A percentile compares a stretch with the other conserved stretches of the same genome.
Conservation (phyloP, 306 rosid species). For the Cucurbita ficifolia region DNA sequence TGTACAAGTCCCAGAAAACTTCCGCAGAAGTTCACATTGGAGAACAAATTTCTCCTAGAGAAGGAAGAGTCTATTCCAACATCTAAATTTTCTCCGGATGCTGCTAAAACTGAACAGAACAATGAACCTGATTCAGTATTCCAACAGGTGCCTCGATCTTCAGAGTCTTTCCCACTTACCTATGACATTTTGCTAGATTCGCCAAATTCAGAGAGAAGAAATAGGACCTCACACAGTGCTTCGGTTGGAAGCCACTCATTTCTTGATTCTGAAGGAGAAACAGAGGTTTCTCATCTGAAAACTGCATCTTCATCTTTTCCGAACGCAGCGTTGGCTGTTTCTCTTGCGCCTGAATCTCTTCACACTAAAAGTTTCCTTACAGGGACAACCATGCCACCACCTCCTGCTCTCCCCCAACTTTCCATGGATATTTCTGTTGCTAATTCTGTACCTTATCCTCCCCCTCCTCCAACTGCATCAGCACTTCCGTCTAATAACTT, state of each 20-base stretch:
- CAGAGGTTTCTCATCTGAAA: background rate
- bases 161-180: conserved; percentile 12
- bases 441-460: conserved; percentile 21
- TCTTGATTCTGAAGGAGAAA: background rate
- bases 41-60: conserved; percentile 9
- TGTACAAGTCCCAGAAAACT: conserved; percentile 24
- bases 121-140: background rate
- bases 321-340: conserved; percentile 1
- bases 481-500: conserved; percentile 12
- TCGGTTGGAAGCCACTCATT: background rate
- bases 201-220: background rate
- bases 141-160: conserved; percentile 18
- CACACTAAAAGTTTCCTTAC: conserved; percentile 19
- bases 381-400: conserved; percentile 37
- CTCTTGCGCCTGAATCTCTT: conserved; percentile 13
- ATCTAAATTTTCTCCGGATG: conserved; percentile 19
- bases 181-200: background rate
- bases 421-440: conserved; percentile 6
- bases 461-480: conserved; percentile 15
- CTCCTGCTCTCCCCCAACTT: conserved; percentile 15
- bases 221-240: conserved; percentile 4
- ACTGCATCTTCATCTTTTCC: conserved; percentile 9
- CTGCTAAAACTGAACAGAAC: conserved; percentile 3
- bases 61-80: conserved; percentile 18
- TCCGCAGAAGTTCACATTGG: conserved; percentile 7